These are phyloP conservation scores for Fragaria iinumae DNA, from an alignment of 306 rosid species.

Conservation along the genomic window DNA sequence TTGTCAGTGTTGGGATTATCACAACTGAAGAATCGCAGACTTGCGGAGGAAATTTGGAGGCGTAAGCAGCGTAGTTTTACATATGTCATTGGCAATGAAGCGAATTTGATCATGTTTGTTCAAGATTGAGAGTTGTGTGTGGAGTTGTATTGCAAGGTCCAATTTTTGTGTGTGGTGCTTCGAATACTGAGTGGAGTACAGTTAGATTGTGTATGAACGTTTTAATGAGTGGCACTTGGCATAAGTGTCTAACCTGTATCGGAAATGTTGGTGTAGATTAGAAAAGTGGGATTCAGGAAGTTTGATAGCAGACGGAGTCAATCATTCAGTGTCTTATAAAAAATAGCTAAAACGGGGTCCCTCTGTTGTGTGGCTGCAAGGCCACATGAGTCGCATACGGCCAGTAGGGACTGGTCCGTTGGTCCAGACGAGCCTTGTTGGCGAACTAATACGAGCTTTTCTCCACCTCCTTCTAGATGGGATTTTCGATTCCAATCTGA, in stretches of 20 bases:
- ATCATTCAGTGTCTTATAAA: slow-evolving; percentile 39
- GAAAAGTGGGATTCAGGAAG: slow-evolving; percentile 21
- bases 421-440: slow-evolving; percentile 89
- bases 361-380: slow-evolving; percentile 99
- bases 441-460: slow-evolving; percentile 86
- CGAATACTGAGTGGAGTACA: background rate
- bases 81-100: background rate
- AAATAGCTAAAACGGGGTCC: slow-evolving; percentile 96
- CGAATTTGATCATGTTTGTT: background rate
- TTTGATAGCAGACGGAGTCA: slow-evolving; percentile 34
- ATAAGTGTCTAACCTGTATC: slow-evolving; percentile 15
- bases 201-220: background rate
- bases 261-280: slow-evolving; percentile 13
- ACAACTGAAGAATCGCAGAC: background rate
- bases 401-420: slow-evolving; percentile 89
- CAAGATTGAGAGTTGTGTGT: background rate
- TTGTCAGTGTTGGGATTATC: slow-evolving; percentile 2
- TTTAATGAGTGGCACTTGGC: background rate
- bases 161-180: background rate
- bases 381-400: slow-evolving; percentile 93
- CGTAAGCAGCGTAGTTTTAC: background rate
- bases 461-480: slow-evolving; percentile 79
- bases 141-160: background rate
- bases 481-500: slow-evolving; percentile 80
- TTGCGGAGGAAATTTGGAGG: slow-evolving; percentile 13